These are phyloP conservation scores for Thermoascus crustaceus DNA, from an alignment of 2,329 filamentous ascomycete genomes.

Conservation along the genomic window DNA sequence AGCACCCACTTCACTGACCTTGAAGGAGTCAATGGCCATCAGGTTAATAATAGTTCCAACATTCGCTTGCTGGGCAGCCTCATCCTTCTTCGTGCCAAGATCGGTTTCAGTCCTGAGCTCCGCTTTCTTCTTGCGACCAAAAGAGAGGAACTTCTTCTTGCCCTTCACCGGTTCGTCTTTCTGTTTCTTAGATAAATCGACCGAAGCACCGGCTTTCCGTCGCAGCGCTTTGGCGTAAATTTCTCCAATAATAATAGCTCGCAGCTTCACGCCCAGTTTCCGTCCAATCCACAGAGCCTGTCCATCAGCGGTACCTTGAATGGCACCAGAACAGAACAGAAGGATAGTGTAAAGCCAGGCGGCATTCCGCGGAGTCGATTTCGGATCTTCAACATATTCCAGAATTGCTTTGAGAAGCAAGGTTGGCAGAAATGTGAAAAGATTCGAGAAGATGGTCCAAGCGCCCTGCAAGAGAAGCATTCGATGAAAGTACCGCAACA, in stretches of 20 bases:
- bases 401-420: conserved; percentile 84
- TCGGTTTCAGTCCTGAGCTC: conserved; percentile 15
- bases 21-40: conserved; percentile 99
- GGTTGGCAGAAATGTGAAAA: conserved; percentile 87
- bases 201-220: conserved; percentile 73
- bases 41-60: conserved; percentile 98
- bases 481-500: conserved; percentile 75
- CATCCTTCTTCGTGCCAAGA: conserved; percentile 13
- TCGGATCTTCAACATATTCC: conserved; percentile 83
- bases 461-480: conserved; percentile 66
- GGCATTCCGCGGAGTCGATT: conserved; percentile 68
- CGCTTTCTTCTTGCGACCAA: conserved; percentile 48
- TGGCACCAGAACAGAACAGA: conserved; percentile 71
- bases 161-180: conserved; percentile 33
- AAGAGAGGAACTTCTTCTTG: conserved; percentile 42
- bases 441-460: conserved; percentile 70
- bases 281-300: conserved; percentile 89
- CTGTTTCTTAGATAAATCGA: conserved; percentile 64
- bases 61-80: conserved; percentile 69
- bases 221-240: conserved; percentile 94
- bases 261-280: conserved; percentile 85
- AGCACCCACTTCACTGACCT: conserved; percentile 87
- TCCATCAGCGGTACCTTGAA: conserved; percentile 75
- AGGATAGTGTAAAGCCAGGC: conserved; percentile 94
- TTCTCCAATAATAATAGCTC: conserved; percentile 92